Evolutionary conservation across 164 flowering plant species (phyloP).

Genomic region (Vitis amurensis): DNA sequence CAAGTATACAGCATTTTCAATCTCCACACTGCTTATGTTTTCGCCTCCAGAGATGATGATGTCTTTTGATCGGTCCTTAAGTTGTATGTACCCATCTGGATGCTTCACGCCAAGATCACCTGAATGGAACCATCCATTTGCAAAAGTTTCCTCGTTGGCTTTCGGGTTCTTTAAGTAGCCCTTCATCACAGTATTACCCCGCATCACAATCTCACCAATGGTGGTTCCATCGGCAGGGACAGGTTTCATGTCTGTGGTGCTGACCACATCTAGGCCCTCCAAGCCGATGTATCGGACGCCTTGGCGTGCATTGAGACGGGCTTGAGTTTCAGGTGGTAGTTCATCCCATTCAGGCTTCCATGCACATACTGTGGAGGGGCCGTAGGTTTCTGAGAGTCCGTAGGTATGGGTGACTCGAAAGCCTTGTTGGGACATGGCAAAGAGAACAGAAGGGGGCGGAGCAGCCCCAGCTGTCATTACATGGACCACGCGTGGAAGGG

Average conservation of each 20-base stretch:
- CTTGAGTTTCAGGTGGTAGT: conserved; percentile 61
- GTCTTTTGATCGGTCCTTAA: conserved; percentile 91
- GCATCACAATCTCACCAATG: conserved; percentile 81
- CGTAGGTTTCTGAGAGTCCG: conserved; percentile 93
- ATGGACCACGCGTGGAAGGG: conserved; percentile 75
- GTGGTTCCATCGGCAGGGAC: conserved; percentile 91
- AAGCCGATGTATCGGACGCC: conserved; percentile 82
- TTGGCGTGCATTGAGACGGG: conserved; percentile 81
- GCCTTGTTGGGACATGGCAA: conserved; percentile 66
- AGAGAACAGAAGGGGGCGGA: conserved; percentile 81
- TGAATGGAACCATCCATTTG: conserved; percentile 85
- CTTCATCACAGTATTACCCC: conserved; percentile 91
- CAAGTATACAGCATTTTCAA: conserved; percentile 65
- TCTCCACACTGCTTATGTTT: conserved; percentile 89
- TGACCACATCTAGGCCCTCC: conserved; percentile 72
- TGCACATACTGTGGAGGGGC: conserved; percentile 85
- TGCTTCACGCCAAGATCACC: conserved; percentile 92
- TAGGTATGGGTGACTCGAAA: conserved; percentile 89
- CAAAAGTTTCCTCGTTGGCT: conserved; percentile 80
- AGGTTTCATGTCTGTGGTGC: conserved; percentile 50
- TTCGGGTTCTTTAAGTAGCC: conserved; percentile 93
- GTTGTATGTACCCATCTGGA: conserved; percentile 83
- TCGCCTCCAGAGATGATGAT: conserved; percentile 97
- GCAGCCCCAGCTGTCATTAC: conserved; percentile 98
- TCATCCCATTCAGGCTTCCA: conserved; percentile 98